Conservation (phyloP, 2,329 filamentous ascomycete species). For the Neofusicoccum ribis region DNA sequence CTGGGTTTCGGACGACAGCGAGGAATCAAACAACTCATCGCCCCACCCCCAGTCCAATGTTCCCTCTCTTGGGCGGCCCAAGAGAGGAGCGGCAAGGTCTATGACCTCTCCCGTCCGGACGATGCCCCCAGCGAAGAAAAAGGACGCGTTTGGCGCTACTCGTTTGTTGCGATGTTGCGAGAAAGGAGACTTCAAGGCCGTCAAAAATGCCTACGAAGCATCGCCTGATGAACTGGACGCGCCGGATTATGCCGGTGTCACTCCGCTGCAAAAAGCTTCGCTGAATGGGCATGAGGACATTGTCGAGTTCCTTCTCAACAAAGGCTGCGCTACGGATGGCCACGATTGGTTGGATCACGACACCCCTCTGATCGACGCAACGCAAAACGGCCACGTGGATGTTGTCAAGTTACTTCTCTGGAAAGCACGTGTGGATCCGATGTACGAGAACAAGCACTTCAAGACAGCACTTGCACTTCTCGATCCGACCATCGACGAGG, state of each 20-base stretch:
- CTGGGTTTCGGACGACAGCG: slow-evolving; percentile 29
- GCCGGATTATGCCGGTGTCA: slow-evolving; percentile 93
- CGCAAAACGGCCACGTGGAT: slow-evolving; percentile 89
- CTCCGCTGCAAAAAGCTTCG: slow-evolving; percentile 88
- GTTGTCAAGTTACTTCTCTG: slow-evolving; percentile 83
- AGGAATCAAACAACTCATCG: slow-evolving; percentile 29
- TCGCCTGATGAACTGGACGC: slow-evolving; percentile 86
- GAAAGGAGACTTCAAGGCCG: slow-evolving; percentile 76
- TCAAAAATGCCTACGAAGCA: slow-evolving; percentile 72
- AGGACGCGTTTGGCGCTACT: slow-evolving; percentile 91
- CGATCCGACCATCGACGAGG: slow-evolving; percentile 71
- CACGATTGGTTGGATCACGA: slow-evolving; percentile 60
- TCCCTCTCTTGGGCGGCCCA: slow-evolving; percentile 49
- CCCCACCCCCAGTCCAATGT: slow-evolving; percentile 36
- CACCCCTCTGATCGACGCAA: slow-evolving; percentile 91
- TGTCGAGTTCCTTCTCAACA: slow-evolving; percentile 80
- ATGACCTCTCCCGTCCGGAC: slow-evolving; percentile 53
- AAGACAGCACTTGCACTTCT: slow-evolving; percentile 88
- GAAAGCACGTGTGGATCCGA: slow-evolving; percentile 80
- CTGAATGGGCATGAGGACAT: slow-evolving; percentile 84
- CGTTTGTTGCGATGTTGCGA: slow-evolving; percentile 87
- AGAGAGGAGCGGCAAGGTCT: slow-evolving; percentile 62
- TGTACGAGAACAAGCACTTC: slow-evolving; percentile 86
- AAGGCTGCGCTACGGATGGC: slow-evolving; percentile 74
- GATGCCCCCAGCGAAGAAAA: slow-evolving; percentile 79